Conservation (phyloP, 2,329 filamentous ascomycete species). For the Arthroderma sp. region DNA sequence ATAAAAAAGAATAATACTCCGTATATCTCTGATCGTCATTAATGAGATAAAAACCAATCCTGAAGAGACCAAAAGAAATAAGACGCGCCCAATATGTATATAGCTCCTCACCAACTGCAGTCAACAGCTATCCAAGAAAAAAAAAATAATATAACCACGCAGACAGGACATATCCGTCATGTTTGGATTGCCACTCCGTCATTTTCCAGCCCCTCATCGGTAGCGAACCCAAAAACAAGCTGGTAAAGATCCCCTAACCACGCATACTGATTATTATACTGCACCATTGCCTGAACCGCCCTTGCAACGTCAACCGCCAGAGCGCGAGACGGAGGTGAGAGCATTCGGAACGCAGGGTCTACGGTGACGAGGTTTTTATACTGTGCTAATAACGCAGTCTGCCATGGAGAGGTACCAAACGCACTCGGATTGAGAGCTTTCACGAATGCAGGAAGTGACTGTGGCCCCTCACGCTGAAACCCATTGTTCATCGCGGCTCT, state of each 20-base stretch:
- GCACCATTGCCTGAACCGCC: constrained; percentile 61
- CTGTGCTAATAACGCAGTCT: constrained; percentile 57
- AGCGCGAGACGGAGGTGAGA: constrained; percentile 22
- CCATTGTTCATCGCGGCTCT: constrained; percentile 79
- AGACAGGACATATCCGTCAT: constrained; percentile 8
- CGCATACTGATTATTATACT: constrained; percentile 53
- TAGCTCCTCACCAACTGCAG: neutral
- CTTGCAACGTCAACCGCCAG: constrained; percentile 62
- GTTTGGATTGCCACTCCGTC: constrained; percentile 42
- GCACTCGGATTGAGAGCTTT: constrained; percentile 61
- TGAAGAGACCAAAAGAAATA: neutral
- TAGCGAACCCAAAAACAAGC: constrained; percentile 69
- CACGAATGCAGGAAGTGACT: constrained; percentile 59
- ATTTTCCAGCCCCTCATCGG: constrained; percentile 61
- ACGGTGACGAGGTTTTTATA: constrained; percentile 69
- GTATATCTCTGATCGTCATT: too few relatives aligned
- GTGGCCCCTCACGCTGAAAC: constrained; percentile 49
- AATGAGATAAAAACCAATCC: too few relatives aligned
- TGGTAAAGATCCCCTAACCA: constrained; percentile 74
- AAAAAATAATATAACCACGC: neutral
- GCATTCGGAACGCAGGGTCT: constrained; percentile 51
- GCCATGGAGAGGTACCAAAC: constrained; percentile 61
- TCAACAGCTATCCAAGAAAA: neutral
- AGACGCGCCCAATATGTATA: neutral
- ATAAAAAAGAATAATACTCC: too few relatives aligned